Evolutionary conservation across 2,329 filamentous ascomycete genomes (phyloP).

Genomic region (Botrytis aclada): DNA sequence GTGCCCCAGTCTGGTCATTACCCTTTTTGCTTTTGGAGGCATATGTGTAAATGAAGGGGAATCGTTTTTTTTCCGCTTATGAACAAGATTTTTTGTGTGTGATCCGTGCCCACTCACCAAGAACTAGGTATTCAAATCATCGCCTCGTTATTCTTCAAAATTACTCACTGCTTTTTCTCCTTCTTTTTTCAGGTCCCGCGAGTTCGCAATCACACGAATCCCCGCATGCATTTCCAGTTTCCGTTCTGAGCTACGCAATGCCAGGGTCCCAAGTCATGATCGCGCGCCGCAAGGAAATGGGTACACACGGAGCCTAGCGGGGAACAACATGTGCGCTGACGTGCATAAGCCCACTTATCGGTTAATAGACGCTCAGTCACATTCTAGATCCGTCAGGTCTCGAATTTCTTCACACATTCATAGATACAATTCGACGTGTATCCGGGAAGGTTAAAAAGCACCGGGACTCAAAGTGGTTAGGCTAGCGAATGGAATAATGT

Average conservation of each 20-base stretch:
- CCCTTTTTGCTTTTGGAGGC: background rate
- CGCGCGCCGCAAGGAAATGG: background rate
- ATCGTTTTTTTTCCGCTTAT: background rate
- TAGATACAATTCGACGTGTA: background rate
- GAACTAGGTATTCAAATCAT: background rate
- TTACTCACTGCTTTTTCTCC: background rate
- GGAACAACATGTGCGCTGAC: background rate
- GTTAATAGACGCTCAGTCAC: background rate
- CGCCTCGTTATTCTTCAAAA: background rate
- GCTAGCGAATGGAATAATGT: no score
- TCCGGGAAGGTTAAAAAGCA: background rate
- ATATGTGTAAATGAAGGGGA: background rate
- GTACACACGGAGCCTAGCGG: background rate
- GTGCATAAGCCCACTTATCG: background rate
- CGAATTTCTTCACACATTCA: background rate
- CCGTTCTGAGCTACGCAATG: background rate
- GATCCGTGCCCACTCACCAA: background rate
- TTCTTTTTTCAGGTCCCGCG: background rate
- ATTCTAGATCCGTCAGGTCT: background rate
- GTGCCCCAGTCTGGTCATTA: constrained; percentile 1
- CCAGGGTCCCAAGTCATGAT: background rate
- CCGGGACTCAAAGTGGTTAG: background rate
- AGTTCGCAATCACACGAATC: background rate
- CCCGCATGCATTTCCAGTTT: background rate
- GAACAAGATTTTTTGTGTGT: background rate